Evolutionary conservation across 2,329 filamentous ascomycete species (phyloP), one percentile per base, ranked within the genome.

Genomic region (Hymenoscyphus albidus): DNA sequence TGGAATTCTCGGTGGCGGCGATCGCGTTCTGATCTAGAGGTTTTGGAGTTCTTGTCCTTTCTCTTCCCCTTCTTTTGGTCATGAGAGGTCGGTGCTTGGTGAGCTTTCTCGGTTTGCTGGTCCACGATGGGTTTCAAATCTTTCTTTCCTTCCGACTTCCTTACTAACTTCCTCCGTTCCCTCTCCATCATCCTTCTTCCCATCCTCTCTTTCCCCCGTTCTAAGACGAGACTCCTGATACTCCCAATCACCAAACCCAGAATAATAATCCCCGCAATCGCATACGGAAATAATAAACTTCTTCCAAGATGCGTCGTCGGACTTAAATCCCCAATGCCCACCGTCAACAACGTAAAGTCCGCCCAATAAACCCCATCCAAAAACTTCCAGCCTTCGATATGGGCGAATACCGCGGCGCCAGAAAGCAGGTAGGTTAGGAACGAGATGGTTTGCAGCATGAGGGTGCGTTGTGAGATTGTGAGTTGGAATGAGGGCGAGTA

Each of bases 361-460:
- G 88, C 90, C 84, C 91, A 93, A 74, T 93, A 93, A 1, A 93
- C 80, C 2, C 87, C 86, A 71, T 97, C 91, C 1, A 91, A 85
- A 72, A 89, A 97, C 22, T 81, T 79, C 88, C 93, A 95, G 3
- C 78, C 82, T 67, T 96, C 89, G 2, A 95, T 82, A 1, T 80
- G 80, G 5, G 86, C 85, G 73, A 95, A 97, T 0, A 96, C 78
- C 0, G 88, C 84, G 0, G 89, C 92, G 0, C 93, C 93, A 1
- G 92, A 77, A 0, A 91, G 86, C 0, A 97, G 80, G 80, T 95
- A 97, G 58, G 91, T 78, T 61, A 96, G 88, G 73, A 96, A 91
- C 63, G 90, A 80, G 77, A 96, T 96, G 1, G 92, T 96, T 77
- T 97, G 93, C 35, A 97, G 78, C 81, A 97, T 97, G 27, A 97